Base-by-base conservation (phyloP, 108 stramenopile species). In the Skeletonema marinoi region DNA sequence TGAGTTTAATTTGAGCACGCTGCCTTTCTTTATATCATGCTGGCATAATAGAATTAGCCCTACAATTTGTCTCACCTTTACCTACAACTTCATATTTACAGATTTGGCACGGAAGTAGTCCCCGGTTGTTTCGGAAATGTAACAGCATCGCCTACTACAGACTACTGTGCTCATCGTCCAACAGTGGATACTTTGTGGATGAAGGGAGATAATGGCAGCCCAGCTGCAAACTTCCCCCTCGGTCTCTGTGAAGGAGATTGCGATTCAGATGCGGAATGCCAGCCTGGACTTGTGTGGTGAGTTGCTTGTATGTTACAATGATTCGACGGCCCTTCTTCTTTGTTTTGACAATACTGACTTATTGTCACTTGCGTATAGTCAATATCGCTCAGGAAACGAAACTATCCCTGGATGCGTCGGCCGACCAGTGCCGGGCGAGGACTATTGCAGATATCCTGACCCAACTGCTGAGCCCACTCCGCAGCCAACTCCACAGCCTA, bases 211-310 rank as follows among this genome's bases (percentile, higher is more conserved):
- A 32, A 32, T 58, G 69, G 69, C 48, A n/a, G 3, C 33, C 69
- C 69, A 16, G 17, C 48, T 30, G 69, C 5, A 0, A 58, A 33
- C 69, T 70, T 70, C 35, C 72, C 72, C 0, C 30, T 73, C 7
- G 72, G 72, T 5, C 46, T 48, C 4, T 73, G 72, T 33, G 66
- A 73, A 56, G 72, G 72, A 30, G 72, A 73, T 33, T 73, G 72
- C 9, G 72, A 73, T 14, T 9, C 41, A 9, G 72, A 73, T 31
- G 41, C 66, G n/a, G 32, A 70, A 19, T 70, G 69, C 32, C 48
- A 51, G 21, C 19, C 54, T 51, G 75, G 75, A 14, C 14, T 80
- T 12, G 39, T 41, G 12, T 41, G 39, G 39, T 41, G 12, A 41
- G 39, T 9, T 39, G 25, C 25, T 25, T 25, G 25, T 25, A 25